Evolutionary conservation across 345 rosid genomes (phyloP), one percentile per base, ranked within the genome.

Genomic region (Capsella bursapastoris): DNA sequence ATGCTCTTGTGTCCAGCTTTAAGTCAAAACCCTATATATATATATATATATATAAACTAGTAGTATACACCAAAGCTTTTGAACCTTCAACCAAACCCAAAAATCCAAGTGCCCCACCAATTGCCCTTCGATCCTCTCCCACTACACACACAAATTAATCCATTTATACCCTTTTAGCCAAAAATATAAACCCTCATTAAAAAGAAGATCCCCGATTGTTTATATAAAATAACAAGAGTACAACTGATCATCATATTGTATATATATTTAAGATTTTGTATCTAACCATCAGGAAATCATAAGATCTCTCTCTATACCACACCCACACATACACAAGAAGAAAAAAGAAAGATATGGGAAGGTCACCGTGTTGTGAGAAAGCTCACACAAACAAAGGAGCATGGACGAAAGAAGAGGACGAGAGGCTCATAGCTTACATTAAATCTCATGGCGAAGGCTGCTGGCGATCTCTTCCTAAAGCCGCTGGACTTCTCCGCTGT

Each of bases 301-400:
- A 63, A 68, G 79, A 75, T 75, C 79, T 37, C 40, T 37, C 8
- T 9, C 10, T 53, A 31, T 59, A 67, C 60, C 68, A 40, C 31
- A 67, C 25, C 25, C 25, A 22, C 25, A 11, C 8, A 27, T n/a
- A n/a, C n/a, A n/a, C n/a, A n/a, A n/a, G n/a, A n/a, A 55, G 45
- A 3, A 55, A 34, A 5, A 55, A 45, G 3, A 55, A n/a, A 11
- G 28, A 7, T 5, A 88, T 88, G 92, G 92, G 92, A 56, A 88
- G 92, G 76, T 88, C 92, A 80, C 92, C 90, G 25, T 87, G 91
- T 50, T 87, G 91, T 71, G 91, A 87, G 73, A 87, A 87, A 81
- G 89, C 83, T 55, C 92, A 88, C 61, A 88, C 92, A 28, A 86
- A 88, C 86, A 88, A 84, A 75, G 92, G 92, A 37, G 88, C 92